Evolutionary conservation across 352 stramenopile species (phyloP), one percentile per base, ranked within the genome.

Genomic region (Pythium myriotylum): DNA sequence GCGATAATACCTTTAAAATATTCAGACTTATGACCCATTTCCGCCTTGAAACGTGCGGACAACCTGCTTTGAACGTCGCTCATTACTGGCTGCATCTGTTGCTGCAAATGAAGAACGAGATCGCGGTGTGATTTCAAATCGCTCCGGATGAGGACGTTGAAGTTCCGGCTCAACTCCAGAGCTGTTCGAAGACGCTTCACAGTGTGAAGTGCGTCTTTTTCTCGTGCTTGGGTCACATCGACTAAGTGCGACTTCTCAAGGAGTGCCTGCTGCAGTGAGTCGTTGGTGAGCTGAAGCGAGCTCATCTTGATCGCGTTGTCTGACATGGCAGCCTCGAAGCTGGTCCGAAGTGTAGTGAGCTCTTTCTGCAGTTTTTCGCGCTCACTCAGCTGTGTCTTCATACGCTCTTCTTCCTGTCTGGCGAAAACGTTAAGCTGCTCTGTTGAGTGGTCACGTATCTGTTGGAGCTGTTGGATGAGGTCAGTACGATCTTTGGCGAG

Each of bases 331-430:
- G 50, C 59, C n/a, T 66, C 59, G 43, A 66, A 66, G 24, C 27
- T 55, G 17, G 59, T 16, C 13, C 54, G 50, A 40, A 66, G 49
- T 2, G 61, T 62, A 29, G 46, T 62, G 4, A 71, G 52, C 33
- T 71, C 64, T 35, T 63, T 48, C 53, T 64, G 64, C 45, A 71
- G 43, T 27, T 52, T 68, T 17, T 81, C 73, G 4, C 62, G 49
- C 26, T 76, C 64, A 59, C 74, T 74, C 19, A 53, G 51, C 35
- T 70, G 70, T 51, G 54, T 65, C 59, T 68, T 69, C 57, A 59
- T 40, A 9, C 59, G 64, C 6, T 52, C 54, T 62, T 74, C 59
- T 33, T 60, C 63, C 10, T 64, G 49, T 33, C 54, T 67, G 3
- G 53, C 46, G 2, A 62, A 50, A 8, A 54, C 29, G 9, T 17